A percentile compares a stretch with the other conserved stretches of the same genome.
Evolutionary conservation across 805 yeast species (phyloP).

Genomic region (Kodamaea kaohsiungensis): DNA sequence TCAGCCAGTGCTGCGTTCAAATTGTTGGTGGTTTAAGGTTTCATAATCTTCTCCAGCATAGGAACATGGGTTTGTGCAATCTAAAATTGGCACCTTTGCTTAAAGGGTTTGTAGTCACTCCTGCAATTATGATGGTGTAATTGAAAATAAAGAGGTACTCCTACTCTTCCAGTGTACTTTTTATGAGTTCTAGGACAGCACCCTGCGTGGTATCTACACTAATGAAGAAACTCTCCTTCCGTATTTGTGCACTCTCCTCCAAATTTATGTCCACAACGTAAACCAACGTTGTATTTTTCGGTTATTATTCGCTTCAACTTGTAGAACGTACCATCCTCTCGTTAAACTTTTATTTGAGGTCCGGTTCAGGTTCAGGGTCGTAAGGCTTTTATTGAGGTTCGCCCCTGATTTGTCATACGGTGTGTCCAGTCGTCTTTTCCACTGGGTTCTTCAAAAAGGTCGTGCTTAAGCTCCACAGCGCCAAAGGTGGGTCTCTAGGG

Average conservation of each 20-base stretch:
- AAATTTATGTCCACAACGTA: neutral
- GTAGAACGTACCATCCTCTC: neutral
- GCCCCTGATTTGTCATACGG: neutral
- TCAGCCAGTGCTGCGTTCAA: neutral
- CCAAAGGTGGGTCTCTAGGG: neutral
- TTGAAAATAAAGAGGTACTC: neutral
- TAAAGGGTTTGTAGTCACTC: neutral
- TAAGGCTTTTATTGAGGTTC: neutral
- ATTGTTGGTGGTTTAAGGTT: neutral
- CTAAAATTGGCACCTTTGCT: neutral
- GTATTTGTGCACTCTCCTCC: neutral
- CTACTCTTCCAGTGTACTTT: neutral
- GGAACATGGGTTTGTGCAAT: neutral
- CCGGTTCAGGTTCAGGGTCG: neutral
- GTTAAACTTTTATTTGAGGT: neutral
- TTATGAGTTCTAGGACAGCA: slow-evolving; percentile 1
- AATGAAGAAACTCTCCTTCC: neutral
- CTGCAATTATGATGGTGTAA: neutral
- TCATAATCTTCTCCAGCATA: neutral
- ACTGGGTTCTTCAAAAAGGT: neutral
- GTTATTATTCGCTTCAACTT: neutral
- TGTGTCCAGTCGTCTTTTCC: neutral
- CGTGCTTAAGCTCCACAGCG: neutral
- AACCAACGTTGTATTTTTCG: neutral
- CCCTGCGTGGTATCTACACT: neutral